Evolutionary conservation across 345 rosid genomes (phyloP), one percentile per base, ranked within the genome.

Genomic region (Trapa incisa): DNA sequence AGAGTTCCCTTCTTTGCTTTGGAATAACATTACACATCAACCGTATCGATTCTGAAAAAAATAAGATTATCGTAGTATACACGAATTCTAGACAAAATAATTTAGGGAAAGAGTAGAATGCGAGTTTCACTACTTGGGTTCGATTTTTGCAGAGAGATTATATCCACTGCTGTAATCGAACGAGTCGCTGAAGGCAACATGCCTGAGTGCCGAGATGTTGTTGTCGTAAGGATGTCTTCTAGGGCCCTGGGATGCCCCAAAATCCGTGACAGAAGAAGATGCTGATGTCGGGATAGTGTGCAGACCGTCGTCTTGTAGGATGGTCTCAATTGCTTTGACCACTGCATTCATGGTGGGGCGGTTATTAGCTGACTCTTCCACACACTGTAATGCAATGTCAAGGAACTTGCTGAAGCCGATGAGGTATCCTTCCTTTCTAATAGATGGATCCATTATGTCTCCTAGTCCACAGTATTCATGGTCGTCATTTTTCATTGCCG

Each of bases 271-370:
- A 11, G 97, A 88, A 0, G 98, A 93, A 0, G 96, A 83, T 1
- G 95, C 87, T 0, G 96, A 88, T 0, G 91, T 81, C 39, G 97
- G 86, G 81, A 85, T 83, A n/a, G 85, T 86, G 62, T 78, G 81
- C 38, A 84, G 66, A 33, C 91, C 89, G 60, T 88, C 89, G 47
- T 84, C 85, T 65, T 89, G 91, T 61, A 89, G 56, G n/a, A 92
- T 80, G 10, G 80, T 82, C 79, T 92, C 98, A 1, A 92, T 82
- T 65, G 78, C 87, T 76, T 88, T 92, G 10, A 89, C 97, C 17
- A 88, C 87, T 42, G 85, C 89, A 29, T 96, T 88, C 96, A 88
- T 92, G 1, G 87, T 84, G 39, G 99, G 99, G 29, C 96, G 89
- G 71, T 89, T 89, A 39, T 75, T 65, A 5, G 96, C 92, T 14